These are phyloP conservation scores for Pinguiococcus pyrenoidosus DNA, from an alignment of 108 stramenopile genomes.

Conservation along the genomic window DNA sequence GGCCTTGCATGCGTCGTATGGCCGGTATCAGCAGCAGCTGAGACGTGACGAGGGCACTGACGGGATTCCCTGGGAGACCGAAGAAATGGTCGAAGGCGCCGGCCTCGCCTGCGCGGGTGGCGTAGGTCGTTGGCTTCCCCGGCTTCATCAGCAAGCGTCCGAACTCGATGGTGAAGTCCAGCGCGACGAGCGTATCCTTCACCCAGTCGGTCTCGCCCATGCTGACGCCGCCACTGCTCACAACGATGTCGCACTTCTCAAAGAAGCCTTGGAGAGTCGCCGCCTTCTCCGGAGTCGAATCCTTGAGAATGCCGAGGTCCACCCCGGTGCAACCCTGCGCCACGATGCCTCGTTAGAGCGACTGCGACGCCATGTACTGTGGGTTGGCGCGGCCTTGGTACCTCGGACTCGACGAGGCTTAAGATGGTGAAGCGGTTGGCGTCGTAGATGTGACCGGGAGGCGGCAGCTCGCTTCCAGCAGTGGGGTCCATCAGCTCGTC, in stretches of 20 bases:
- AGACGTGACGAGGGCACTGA: constrained; percentile 67
- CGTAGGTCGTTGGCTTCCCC: constrained; percentile 86
- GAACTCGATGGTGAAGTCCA: constrained; percentile 62
- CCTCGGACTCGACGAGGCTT: no score
- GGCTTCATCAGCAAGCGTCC: constrained; percentile 87
- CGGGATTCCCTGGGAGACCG: constrained; percentile 92
- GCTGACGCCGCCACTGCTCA: constrained; percentile 70
- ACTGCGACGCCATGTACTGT: no score
- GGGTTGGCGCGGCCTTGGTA: no score
- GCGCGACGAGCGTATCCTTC: constrained; percentile 64
- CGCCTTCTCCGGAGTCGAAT: no score
- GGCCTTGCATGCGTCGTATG: constrained; percentile 40
- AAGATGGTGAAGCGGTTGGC: no score
- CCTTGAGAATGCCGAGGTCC: constrained; percentile 64
- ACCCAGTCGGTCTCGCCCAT: constrained; percentile 52
- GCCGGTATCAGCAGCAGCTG: constrained; percentile 73
- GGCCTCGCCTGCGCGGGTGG: constrained; percentile 41
- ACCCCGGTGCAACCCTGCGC: no score
- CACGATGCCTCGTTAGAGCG: no score
- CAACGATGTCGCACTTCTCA: constrained; percentile 58
- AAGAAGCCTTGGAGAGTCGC: no score
- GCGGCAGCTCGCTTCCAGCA: no score
- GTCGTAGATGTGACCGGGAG: constrained; percentile 82
- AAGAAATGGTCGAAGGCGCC: constrained; percentile 19
- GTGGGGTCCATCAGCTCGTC: constrained; percentile 44